Percentiles rank a stretch among this genome's conserved stretches.
phyloP scores from a whole-genome alignment of 2,329 filamentous ascomycete genomes.

The Neofusicoccum kwambonambiense region DNA sequence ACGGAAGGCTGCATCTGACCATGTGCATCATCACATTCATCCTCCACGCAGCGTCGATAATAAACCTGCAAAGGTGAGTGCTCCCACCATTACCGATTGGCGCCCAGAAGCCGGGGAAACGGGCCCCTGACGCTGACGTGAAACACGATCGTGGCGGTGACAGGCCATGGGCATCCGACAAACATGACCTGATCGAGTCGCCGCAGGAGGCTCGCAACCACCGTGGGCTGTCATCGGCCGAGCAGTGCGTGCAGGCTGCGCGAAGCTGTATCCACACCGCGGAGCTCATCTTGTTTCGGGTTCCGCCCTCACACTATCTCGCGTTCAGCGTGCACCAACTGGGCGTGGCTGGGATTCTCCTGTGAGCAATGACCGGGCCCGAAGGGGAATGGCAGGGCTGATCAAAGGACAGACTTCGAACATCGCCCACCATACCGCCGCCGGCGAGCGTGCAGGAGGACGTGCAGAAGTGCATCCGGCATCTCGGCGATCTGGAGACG shows the following conservation, averaged over 20 bases:
- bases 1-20: neutral
- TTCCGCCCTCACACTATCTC: constrained; percentile 10
- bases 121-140: neutral
- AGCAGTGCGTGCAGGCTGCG: constrained; percentile 7
- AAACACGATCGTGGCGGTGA: neutral
- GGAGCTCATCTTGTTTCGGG: constrained; percentile 2
- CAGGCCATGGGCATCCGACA: constrained; percentile 8
- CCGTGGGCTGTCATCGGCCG: neutral
- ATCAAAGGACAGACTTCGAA: neutral
- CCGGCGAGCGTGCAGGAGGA: constrained; percentile 9
- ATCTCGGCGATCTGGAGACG: neutral
- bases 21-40: constrained; percentile 10
- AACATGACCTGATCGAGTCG: constrained; percentile 6
- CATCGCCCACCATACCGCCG: neutral
- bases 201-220: neutral
- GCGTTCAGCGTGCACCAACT: neutral
- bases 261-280: constrained; percentile 3
- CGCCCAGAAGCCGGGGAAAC: neutral
- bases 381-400: constrained; percentile 31
- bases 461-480: constrained; percentile 7
- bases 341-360: neutral
- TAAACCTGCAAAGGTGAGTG: neutral
- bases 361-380: constrained; percentile 21
- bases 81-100: neutral
- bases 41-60: neutral